Conservation (phyloP, 179 eudicot genomes). For the Actinidia chinensis region DNA sequence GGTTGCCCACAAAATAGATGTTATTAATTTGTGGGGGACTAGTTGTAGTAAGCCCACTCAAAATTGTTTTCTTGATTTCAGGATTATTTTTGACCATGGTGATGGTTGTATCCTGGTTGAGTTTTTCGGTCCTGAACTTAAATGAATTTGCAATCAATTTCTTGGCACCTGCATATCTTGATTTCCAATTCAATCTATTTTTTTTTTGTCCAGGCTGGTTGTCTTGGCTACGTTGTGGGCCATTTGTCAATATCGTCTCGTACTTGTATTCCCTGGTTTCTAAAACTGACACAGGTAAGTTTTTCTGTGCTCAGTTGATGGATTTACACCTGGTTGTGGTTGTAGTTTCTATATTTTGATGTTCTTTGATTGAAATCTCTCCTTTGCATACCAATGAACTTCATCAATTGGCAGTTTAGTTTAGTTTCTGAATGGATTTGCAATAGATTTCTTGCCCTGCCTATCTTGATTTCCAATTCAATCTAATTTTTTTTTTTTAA, state of each 20-base stretch:
- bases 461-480: no score
- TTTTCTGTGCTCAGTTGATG: neutral
- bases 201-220: slow-evolving; percentile 59
- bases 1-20: no score
- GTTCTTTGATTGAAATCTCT: neutral
- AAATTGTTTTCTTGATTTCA: no score
- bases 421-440: no score
- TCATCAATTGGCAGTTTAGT: slow-evolving; percentile 58
- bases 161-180: neutral
- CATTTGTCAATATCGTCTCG: slow-evolving; percentile 58
- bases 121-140: neutral
- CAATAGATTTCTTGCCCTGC: no score
- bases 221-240: slow-evolving; percentile 66
- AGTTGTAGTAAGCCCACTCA: no score
- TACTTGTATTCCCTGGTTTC: slow-evolving; percentile 79
- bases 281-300: slow-evolving; percentile 76
- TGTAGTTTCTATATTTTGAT: neutral
- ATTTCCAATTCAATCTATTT: slow-evolving; percentile 7
- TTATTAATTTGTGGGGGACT: no score
- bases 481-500: no score
- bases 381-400: slow-evolving; percentile 81
- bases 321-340: neutral
- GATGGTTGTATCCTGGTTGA: no score
- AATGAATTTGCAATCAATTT: neutral
- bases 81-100: no score